phyloP scores from a whole-genome alignment of 257 asterid genomes.

The Asclepias syriaca region DNA sequence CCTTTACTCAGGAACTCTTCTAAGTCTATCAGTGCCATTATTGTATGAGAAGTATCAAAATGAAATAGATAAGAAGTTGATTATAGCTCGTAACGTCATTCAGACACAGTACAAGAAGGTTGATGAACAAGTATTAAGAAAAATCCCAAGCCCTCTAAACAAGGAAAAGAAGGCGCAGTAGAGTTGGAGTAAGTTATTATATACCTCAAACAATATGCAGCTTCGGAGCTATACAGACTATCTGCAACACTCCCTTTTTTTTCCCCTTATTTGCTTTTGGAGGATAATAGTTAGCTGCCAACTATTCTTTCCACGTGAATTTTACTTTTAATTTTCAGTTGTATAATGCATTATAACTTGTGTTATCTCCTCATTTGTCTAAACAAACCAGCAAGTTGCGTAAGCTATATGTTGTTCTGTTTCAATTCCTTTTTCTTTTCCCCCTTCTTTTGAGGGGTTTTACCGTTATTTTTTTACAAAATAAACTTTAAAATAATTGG shows the following conservation, averaged over 20 bases:
- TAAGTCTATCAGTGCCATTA: slow-evolving; percentile 66
- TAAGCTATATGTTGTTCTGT: neutral
- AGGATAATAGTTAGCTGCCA: neutral
- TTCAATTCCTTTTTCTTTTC: no score
- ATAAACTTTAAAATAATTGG: neutral
- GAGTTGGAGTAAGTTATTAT: slow-evolving; percentile 28
- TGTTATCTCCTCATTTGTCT: neutral
- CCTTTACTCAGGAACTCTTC: slow-evolving; percentile 55
- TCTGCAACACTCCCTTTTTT: neutral
- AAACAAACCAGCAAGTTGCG: neutral
- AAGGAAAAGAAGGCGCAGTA: slow-evolving; percentile 78
- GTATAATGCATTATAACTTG: neutral
- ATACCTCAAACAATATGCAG: slow-evolving; percentile 6
- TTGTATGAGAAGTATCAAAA: slow-evolving; percentile 72
- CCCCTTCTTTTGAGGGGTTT: neutral
- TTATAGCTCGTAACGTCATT: slow-evolving; percentile 38
- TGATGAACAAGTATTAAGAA: slow-evolving; percentile 41
- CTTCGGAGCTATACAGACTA: no score
- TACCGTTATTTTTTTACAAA: no score
- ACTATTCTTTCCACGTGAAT: neutral
- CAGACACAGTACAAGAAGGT: slow-evolving; percentile 48
- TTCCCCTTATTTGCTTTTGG: neutral
- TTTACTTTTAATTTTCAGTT: neutral
- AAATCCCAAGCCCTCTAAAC: slow-evolving; percentile 43
- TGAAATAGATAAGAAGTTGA: slow-evolving; percentile 66